Evolutionary conservation across 352 stramenopile species (phyloP).

Genomic region (Phytophthora boehmeriae): DNA sequence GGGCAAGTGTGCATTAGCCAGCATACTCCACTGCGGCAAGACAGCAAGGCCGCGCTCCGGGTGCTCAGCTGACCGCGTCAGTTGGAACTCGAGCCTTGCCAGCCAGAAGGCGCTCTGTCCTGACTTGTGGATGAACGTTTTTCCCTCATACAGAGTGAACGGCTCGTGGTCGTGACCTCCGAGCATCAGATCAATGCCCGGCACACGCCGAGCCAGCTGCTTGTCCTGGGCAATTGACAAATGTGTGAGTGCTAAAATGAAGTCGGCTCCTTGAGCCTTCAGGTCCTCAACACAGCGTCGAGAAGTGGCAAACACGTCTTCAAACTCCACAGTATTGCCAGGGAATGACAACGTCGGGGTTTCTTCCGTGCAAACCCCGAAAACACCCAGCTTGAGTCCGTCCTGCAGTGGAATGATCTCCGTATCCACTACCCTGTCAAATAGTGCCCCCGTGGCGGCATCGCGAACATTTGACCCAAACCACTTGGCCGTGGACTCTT

Average conservation of each 20-base stretch:
- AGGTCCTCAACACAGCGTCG: slow-evolving; percentile 68
- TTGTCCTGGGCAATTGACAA: slow-evolving; percentile 81
- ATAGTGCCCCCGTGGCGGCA: slow-evolving; percentile 34
- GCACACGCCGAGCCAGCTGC: slow-evolving; percentile 59
- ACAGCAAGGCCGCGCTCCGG: slow-evolving; percentile 53
- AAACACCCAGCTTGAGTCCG: slow-evolving; percentile 66
- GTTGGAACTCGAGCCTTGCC: slow-evolving; percentile 74
- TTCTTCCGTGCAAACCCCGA: slow-evolving; percentile 74
- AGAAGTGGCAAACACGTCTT: slow-evolving; percentile 51
- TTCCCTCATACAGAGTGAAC: slow-evolving; percentile 79
- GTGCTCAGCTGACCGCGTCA: slow-evolving; percentile 46
- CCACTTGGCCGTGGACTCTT: slow-evolving; percentile 68
- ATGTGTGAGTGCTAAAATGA: slow-evolving; percentile 88
- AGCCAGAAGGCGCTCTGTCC: slow-evolving; percentile 90
- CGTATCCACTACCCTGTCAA: slow-evolving; percentile 53
- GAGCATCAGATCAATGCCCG: slow-evolving; percentile 86
- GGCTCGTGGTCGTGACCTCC: slow-evolving; percentile 93
- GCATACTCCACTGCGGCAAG: slow-evolving; percentile 84
- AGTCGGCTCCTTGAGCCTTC: slow-evolving; percentile 66
- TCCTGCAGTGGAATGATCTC: slow-evolving; percentile 55
- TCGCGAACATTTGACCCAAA: slow-evolving; percentile 77
- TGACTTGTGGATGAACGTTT: slow-evolving; percentile 91
- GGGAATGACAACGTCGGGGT: slow-evolving; percentile 54
- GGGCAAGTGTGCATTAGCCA: slow-evolving; percentile 62
- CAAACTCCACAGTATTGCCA: slow-evolving; percentile 54